A percentile compares a stretch with the other conserved stretches of the same genome.
Conservation (phyloP, 1,284 basidiomycete species). For the Xerocomus amazonicus region DNA sequence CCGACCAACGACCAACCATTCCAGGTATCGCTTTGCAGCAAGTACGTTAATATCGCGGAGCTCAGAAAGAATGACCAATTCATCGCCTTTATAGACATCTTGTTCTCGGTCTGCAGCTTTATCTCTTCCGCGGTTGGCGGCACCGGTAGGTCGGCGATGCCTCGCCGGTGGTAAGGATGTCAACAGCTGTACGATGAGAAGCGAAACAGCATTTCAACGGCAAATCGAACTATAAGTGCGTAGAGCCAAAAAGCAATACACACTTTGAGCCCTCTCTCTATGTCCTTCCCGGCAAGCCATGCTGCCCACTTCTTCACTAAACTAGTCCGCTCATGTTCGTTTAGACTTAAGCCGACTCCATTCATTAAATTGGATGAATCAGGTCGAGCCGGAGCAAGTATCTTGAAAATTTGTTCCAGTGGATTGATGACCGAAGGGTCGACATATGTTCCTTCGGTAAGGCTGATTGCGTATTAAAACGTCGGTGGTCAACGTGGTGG, state of each 20-base stretch:
- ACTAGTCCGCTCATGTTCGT: conserved; percentile 51
- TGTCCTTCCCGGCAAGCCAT: conserved; percentile 74
- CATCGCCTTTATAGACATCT: conserved; percentile 39
- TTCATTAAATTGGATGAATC: conserved; percentile 8
- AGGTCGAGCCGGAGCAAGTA: conserved; percentile 40
- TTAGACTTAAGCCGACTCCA: conserved; percentile 8
- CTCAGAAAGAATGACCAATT: conserved; percentile 52
- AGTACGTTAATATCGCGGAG: conserved; percentile 35
- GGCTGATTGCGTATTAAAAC: conserved; percentile 39
- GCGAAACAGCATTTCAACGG: not conserved
- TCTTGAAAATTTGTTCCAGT: conserved; percentile 59
- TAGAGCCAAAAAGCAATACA: conserved; percentile 10
- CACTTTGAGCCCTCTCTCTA: conserved; percentile 72
- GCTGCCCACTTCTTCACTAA: conserved; percentile 72
- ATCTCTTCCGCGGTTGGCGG: conserved; percentile 28
- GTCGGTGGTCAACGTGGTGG: too few relatives aligned
- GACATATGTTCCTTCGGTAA: conserved; percentile 66
- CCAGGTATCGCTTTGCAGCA: conserved; percentile 69
- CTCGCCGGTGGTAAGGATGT: conserved; percentile 35
- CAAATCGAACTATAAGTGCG: not conserved
- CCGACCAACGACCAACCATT: conserved; percentile 73
- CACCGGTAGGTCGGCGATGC: conserved; percentile 19
- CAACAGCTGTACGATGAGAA: conserved; percentile 44
- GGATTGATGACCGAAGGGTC: conserved; percentile 65
- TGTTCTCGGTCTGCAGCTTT: conserved; percentile 24